Evolutionary conservation across 2,329 filamentous ascomycete genomes (phyloP), one percentile per base, ranked within the genome.

Genomic region (Peltaster fructicola): DNA sequence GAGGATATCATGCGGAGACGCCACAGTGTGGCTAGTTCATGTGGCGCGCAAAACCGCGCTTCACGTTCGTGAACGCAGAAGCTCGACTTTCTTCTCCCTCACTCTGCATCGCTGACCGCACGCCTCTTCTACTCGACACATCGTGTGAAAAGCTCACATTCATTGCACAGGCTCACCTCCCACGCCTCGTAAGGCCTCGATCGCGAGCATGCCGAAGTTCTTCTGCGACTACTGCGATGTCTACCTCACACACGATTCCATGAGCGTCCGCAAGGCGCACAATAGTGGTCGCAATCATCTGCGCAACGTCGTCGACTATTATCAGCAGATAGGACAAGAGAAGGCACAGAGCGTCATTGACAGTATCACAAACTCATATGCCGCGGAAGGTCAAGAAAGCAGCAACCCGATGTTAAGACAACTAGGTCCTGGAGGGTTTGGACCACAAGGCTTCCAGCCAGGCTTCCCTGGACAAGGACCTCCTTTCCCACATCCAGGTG

Each of bases 191-290:
- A n/a, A 18, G 14, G 3, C 11, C 14, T 10, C 18, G 16, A 23
- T 22, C 29, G 25, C 28, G 16, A 40, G 22, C 15, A 47, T 47
- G 44, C 44, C 44, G 23, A 47, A 47, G 34, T 47, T 45, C 41
- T 47, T 47, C 36, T 47, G 84, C 65, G 88, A 98, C 55, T 98
- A 98, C 58, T 98, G 88, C 68, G 88, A 98, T 76, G 88, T 98
- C 54, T 98, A 98, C 67, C 77, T 98, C 43, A 98, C 88, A 40
- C 88, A 98, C 67, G 88, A 98, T 65, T 92, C 82, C 22, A 95
- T 95, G 85, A 92, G 82, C 57, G 88, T 98, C 56, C 84, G 88
- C 44, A 95, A 95, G 61, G 88, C 88, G 24, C 88, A 98, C 57
- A 98, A 98, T 63, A 77, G 72, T 50, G 88, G 88, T 34, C 73